Evolutionary conservation across 139 green algal species (phyloP).

Genomic region (Chlorella sorokiniana): DNA sequence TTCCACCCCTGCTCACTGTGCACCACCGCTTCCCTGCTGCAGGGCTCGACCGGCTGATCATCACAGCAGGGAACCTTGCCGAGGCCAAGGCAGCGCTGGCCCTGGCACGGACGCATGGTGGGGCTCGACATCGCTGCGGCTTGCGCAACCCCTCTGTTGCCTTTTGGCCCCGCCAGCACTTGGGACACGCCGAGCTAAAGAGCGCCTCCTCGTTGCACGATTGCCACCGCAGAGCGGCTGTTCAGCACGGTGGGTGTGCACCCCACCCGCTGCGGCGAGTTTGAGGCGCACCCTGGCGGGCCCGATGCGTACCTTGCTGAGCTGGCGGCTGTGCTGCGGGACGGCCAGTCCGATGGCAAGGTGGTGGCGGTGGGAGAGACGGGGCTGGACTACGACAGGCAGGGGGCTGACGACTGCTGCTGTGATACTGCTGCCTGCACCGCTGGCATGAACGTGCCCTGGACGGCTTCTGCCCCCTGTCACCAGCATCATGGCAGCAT

Average conservation of each 20-base stretch:
- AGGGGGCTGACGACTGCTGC: too few relatives aligned
- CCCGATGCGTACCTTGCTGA: conserved; percentile 58
- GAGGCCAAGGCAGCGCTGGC: conserved; percentile 63
- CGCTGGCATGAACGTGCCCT: too few relatives aligned
- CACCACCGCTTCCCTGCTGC: not conserved
- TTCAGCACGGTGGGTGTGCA: conserved; percentile 88
- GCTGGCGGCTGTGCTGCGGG: conserved; percentile 50
- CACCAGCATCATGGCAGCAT: too few relatives aligned
- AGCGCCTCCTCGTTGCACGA: too few relatives aligned
- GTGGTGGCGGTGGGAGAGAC: conserved; percentile 88
- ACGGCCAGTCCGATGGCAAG: conserved; percentile 68
- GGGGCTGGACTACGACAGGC: conserved; percentile 78
- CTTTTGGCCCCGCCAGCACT: not conserved
- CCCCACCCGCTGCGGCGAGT: conserved; percentile 81
- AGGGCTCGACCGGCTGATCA: conserved; percentile 69
- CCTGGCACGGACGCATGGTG: conserved; percentile 51
- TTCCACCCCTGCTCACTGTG: not conserved
- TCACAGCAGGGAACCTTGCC: conserved; percentile 70
- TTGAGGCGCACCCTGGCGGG: conserved; percentile 59
- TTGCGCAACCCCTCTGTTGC: not conserved
- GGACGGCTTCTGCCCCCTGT: too few relatives aligned
- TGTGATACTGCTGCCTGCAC: not conserved
- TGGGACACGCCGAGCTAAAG: too few relatives aligned
- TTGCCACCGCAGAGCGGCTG: conserved; percentile 67
- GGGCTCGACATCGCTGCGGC: too few relatives aligned